Evolutionary conservation across 495 filamentous ascomycete genomes (phyloP).

Genomic region (Apiosordaria backusii): DNA sequence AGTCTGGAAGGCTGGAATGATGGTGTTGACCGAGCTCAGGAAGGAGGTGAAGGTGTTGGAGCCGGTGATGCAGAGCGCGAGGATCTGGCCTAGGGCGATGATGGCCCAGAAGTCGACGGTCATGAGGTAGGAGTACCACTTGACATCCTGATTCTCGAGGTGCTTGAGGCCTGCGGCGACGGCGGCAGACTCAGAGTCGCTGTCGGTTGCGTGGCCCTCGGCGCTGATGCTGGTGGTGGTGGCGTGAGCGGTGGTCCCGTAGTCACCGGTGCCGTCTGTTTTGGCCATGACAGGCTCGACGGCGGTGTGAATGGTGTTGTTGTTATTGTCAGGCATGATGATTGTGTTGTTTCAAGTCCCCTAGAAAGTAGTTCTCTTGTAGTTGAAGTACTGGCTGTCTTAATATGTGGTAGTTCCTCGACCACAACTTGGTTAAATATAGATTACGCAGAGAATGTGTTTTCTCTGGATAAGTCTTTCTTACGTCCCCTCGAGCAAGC

Average conservation of each 20-base stretch:
- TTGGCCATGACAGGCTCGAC: slow-evolving; percentile 6
- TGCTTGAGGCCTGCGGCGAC: slow-evolving; percentile 40
- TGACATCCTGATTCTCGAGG: slow-evolving; percentile 50
- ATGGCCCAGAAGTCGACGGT: slow-evolving; percentile 87
- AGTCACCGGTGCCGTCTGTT: slow-evolving; percentile 19
- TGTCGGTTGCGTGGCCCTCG: background rate
- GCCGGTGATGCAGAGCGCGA: slow-evolving; percentile 81
- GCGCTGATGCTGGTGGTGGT: background rate
- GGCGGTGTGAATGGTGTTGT: background rate
- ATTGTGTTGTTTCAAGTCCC: background rate
- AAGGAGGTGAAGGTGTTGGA: slow-evolving; percentile 86
- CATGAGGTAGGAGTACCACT: slow-evolving; percentile 73
- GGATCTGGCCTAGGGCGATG: slow-evolving; percentile 76
- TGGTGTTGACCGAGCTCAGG: slow-evolving; percentile 63
- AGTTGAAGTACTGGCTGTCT: background rate
- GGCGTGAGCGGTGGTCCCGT: slow-evolving; percentile 3
- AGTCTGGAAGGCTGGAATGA: slow-evolving; percentile 94
- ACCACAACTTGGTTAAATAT: background rate
- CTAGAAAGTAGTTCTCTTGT: background rate
- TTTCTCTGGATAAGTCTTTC: slow-evolving; percentile 47
- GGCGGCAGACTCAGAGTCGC: slow-evolving; percentile 15
- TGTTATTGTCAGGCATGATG: background rate
- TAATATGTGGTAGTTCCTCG: too few relatives aligned
- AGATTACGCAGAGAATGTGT: slow-evolving; percentile 2
- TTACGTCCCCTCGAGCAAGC: slow-evolving; percentile 50